Conservation (phyloP, 208 protist genomes). For the Kentomonas sorsogonicus region DNA sequence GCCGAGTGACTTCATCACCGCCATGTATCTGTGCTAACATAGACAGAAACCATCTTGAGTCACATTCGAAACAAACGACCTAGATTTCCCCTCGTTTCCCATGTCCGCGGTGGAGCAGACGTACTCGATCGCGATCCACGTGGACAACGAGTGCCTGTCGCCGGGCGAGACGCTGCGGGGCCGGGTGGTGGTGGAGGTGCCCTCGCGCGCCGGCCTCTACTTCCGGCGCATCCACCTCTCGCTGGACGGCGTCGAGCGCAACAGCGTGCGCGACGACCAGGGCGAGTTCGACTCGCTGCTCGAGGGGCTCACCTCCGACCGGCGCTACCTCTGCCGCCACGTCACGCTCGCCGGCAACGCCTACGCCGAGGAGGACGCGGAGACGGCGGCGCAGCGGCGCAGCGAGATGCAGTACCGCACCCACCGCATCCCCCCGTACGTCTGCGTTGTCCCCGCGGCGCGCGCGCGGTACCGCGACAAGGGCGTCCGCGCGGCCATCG, state of each 20-base stretch:
- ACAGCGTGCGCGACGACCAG: constrained; percentile 51
- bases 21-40: too few relatives aligned
- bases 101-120: too few relatives aligned
- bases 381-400: constrained; percentile 33
- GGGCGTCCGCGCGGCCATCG: background rate
- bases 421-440: constrained; percentile 40
- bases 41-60: background rate
- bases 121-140: background rate
- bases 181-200: constrained; percentile 30
- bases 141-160: constrained; percentile 15
- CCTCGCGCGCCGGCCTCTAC: constrained; percentile 18
- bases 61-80: background rate
- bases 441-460: constrained; percentile 26
- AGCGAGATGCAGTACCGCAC: constrained; percentile 44
- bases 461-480: too few relatives aligned
- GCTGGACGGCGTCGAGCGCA: constrained; percentile 34
- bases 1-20: too few relatives aligned
- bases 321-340: constrained; percentile 50
- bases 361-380: constrained; percentile 29
- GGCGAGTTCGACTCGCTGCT: constrained; percentile 53
- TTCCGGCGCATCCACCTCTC: constrained; percentile 35
- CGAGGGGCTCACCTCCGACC: constrained; percentile 41
- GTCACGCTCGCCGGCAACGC: constrained; percentile 43
- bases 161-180: constrained; percentile 23
- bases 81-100: too few relatives aligned